Evolutionary conservation across 2,329 filamentous ascomycete genomes (phyloP).

Genomic region (Trichoderma sp.): DNA sequence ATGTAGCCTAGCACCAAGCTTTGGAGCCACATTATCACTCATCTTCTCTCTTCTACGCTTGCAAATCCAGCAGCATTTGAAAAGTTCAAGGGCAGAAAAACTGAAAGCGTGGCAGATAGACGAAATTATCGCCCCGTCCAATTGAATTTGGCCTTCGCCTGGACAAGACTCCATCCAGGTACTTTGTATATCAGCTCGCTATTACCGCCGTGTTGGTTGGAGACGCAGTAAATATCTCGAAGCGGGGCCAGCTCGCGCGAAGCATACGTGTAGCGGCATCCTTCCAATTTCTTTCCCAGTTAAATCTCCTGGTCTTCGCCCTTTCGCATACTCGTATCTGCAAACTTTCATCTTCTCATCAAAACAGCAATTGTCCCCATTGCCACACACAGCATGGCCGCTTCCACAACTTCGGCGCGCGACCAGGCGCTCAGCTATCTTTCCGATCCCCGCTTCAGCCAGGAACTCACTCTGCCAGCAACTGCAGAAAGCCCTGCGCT

Average conservation of each 20-base stretch:
- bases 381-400: background rate
- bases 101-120: too few species aligned
- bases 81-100: too few species aligned
- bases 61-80: too few species aligned
- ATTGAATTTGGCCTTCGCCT: background rate
- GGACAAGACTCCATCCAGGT: background rate
- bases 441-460: conserved; percentile 1
- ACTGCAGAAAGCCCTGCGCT: background rate
- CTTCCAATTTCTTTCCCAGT: background rate
- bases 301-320: background rate
- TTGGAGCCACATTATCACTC: too few species aligned
- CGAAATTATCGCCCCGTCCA: too few species aligned
- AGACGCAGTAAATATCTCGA: too few species aligned
- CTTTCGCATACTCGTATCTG: background rate
- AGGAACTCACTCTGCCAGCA: background rate
- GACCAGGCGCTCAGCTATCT: conserved; percentile 8
- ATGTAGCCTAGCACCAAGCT: too few species aligned
- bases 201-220: background rate
- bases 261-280: too few species aligned
- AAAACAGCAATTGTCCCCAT: background rate
- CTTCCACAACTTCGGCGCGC: background rate
- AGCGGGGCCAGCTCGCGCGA: too few species aligned
- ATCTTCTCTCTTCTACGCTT: too few species aligned
- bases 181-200: background rate
- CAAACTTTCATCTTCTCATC: background rate